Conservation (phyloP, 169 alveolate genomes). For the Cryptosporidium felis region DNA sequence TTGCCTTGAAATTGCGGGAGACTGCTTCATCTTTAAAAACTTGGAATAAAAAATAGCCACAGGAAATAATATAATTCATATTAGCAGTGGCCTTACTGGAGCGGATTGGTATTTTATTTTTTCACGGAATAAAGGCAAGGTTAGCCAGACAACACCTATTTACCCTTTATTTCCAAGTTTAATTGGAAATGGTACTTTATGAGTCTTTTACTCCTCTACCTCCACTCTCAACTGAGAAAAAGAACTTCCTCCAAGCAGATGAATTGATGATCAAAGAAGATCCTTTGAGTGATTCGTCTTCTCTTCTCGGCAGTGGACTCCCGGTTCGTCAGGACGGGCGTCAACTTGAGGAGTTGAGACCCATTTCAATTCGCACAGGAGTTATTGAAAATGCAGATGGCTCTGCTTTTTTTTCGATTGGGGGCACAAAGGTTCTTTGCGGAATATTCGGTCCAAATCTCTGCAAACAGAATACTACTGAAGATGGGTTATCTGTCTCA, state of each 20-base stretch:
- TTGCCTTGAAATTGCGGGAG: slow-evolving; percentile 53
- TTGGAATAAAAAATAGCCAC: background rate
- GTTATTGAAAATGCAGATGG: slow-evolving; percentile 55
- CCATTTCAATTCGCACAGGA: slow-evolving; percentile 34
- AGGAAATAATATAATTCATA: too few relatives aligned
- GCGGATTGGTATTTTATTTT: too few relatives aligned
- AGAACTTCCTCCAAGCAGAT: background rate
- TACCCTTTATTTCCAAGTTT: too few relatives aligned
- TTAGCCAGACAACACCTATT: too few relatives aligned
- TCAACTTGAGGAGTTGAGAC: slow-evolving; percentile 41
- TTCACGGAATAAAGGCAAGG: too few relatives aligned
- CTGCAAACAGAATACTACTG: slow-evolving; percentile 12
- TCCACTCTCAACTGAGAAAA: background rate
- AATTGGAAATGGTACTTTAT: slow-evolving; percentile 6
- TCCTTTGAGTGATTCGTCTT: too few relatives aligned
- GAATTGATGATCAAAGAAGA: too few relatives aligned
- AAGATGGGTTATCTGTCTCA: slow-evolving; percentile 42
- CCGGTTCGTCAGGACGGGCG: slow-evolving; percentile 32
- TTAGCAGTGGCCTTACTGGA: too few relatives aligned
- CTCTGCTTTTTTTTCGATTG: slow-evolving; percentile 55
- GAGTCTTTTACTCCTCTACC: slow-evolving; percentile 42
- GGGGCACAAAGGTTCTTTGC: slow-evolving; percentile 43
- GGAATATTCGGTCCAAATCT: slow-evolving; percentile 57
- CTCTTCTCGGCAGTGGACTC: background rate
- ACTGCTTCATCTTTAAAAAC: slow-evolving; percentile 7